Conservation (phyloP, 176 grass and related monocot species). For the Musa beccarii region DNA sequence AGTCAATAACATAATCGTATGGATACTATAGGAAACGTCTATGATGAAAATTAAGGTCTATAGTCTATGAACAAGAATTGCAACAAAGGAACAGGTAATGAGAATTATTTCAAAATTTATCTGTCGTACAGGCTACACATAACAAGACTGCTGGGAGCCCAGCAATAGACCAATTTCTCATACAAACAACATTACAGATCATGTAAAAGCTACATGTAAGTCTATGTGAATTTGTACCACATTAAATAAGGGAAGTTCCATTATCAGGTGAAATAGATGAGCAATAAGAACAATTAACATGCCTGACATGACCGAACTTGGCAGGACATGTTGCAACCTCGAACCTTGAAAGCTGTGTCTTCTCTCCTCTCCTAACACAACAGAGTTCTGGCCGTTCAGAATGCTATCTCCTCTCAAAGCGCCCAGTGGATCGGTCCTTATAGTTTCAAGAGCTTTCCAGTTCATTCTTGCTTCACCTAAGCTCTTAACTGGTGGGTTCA, state of each 20-base stretch:
- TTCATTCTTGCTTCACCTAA: conserved; percentile 36
- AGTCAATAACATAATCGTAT: too few relatives aligned
- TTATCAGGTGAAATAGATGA: neutral
- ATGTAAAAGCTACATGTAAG: neutral
- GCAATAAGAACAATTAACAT: neutral
- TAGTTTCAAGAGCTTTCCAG: conserved; percentile 40
- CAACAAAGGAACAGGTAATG: too few relatives aligned
- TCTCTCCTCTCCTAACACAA: conserved; percentile 34
- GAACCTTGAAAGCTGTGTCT: conserved; percentile 35
- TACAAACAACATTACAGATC: neutral
- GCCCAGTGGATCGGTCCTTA: neutral
- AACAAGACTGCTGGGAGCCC: too few relatives aligned
- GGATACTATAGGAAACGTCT: too few relatives aligned
- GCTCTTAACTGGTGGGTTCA: conserved; percentile 29
- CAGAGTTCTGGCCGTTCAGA: neutral
- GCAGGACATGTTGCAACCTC: conserved; percentile 28
- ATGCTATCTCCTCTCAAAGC: conserved; percentile 29
- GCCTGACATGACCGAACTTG: conserved; percentile 55
- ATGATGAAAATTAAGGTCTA: too few relatives aligned
- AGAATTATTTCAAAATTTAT: too few relatives aligned
- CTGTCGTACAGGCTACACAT: too few relatives aligned
- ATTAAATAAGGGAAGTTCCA: neutral
- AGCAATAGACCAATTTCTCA: too few relatives aligned
- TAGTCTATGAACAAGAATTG: too few relatives aligned
- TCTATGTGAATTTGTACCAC: neutral